Evolutionary conservation across 129 eudicot genomes (phyloP).

Genomic region (Pseudognaphalium luteoalbum): DNA sequence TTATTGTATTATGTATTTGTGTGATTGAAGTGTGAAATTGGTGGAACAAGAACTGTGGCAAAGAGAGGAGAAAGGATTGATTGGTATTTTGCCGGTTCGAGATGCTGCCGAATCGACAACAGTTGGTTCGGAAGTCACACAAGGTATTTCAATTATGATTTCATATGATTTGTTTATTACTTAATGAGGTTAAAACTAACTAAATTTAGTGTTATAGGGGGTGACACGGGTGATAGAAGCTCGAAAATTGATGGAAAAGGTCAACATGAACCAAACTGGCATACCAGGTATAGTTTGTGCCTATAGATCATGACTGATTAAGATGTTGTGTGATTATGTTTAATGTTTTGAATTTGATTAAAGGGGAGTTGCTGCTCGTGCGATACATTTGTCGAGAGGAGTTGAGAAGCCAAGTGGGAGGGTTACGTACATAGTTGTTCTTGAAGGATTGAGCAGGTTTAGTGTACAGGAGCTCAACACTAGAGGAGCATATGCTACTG

Average conservation of each 20-base stretch:
- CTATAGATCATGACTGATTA: neutral
- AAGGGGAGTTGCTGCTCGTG: slow-evolving; percentile 98
- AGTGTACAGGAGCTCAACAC: slow-evolving; percentile 86
- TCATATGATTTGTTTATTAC: neutral
- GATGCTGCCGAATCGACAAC: slow-evolving; percentile 61
- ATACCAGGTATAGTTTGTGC: slow-evolving; percentile 57
- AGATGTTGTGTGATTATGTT: neutral
- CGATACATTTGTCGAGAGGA: slow-evolving; percentile 93
- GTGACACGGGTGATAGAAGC: slow-evolving; percentile 53
- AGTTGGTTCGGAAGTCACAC: slow-evolving; percentile 47
- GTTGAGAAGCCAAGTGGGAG: slow-evolving; percentile 99
- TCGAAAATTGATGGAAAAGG: slow-evolving; percentile 60
- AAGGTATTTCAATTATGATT: slow-evolving; percentile 40
- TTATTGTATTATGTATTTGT: neutral
- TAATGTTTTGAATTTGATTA: slow-evolving; percentile 13
- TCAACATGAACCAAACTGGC: slow-evolving; percentile 83
- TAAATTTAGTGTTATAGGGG: slow-evolving; percentile 32
- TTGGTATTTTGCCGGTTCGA: slow-evolving; percentile 87
- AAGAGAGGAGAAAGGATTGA: slow-evolving; percentile 89
- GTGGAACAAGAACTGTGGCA: slow-evolving; percentile 97
- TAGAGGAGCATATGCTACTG: slow-evolving; percentile 82
- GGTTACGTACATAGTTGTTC: slow-evolving; percentile 90
- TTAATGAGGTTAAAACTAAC: slow-evolving; percentile 7
- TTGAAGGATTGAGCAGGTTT: slow-evolving; percentile 92
- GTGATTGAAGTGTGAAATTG: slow-evolving; percentile 63